These are phyloP conservation scores for Pythium pyrilobum DNA, from an alignment of 352 stramenopile genomes.

Conservation along the genomic window DNA sequence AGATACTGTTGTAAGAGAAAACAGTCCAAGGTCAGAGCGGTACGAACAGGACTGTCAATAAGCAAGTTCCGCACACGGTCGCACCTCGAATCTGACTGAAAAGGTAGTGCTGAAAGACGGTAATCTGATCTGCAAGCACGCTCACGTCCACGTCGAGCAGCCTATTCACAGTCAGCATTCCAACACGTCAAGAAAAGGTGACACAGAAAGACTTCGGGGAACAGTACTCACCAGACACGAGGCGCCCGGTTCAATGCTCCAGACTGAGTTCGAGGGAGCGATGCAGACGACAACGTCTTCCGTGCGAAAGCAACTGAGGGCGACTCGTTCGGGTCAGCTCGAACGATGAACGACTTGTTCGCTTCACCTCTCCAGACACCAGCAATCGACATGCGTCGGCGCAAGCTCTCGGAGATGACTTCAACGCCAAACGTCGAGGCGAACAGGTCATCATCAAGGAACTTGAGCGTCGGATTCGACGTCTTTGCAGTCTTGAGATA, in stretches of 20 bases:
- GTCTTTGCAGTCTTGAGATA: conserved; percentile 70
- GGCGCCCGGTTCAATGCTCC: conserved; percentile 20
- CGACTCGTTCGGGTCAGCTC: conserved; percentile 29
- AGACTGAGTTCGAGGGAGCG: conserved; percentile 4
- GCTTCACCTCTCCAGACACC: conserved; percentile 61
- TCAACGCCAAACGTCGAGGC: conserved; percentile 59
- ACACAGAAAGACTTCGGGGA: conserved; percentile 6
- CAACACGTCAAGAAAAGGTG: too few species aligned
- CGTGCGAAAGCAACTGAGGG: conserved; percentile 21
- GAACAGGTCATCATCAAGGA: conserved; percentile 76
- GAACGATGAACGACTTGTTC: conserved; percentile 63
- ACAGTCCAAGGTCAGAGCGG: neutral
- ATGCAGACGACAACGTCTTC: conserved; percentile 17
- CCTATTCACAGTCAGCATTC: conserved; percentile 21
- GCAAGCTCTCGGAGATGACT: conserved; percentile 73
- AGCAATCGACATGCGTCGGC: conserved; percentile 62
- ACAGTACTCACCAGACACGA: conserved; percentile 51
- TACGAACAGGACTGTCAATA: neutral
- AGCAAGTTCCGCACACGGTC: neutral
- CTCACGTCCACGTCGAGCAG: conserved; percentile 74
- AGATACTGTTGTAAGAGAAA: conserved; percentile 35
- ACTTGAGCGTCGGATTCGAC: conserved; percentile 47
- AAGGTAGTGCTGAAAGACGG: conserved; percentile 81
- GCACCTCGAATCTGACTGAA: conserved; percentile 85
- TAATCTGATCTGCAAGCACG: conserved; percentile 81